Base-by-base conservation (phyloP, 2,329 filamentous ascomycete genomes). In the Aspergillus novoparasiticus region DNA sequence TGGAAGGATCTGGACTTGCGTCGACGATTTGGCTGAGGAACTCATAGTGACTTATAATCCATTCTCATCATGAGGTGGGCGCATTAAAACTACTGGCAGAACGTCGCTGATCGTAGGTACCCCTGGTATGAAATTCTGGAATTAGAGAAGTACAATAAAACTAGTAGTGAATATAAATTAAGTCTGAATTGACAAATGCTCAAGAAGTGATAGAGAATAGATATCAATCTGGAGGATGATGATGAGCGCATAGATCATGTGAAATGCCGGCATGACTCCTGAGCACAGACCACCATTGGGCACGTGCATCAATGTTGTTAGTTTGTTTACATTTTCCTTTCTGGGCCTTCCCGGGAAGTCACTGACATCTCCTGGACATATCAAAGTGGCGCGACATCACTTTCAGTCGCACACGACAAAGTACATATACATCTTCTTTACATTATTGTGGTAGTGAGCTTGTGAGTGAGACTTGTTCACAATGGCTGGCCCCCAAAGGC, bases 1-100 rank as follows among this genome's bases (percentile, higher is more conserved):
- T 21, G 90, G 90, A 74, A 87, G 82, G 39, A 92, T 86, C 74
- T 89, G 87, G 61, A 87, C 87, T 72, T 78, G 71, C 48, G 72
- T 61, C 62, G 73, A 64, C 61, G 73, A 53, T 69, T 66, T 76
- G 48, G 39, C 51, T 4, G 72, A 66, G 62, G 73, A 70, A 61
- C 74, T 74, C 78, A 81, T 81, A 60, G 59, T 73, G 68, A 58
- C 28, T 34, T 58, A 34, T 28, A 30, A 57, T 46, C 58, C 45
- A 64, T 68, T 57, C 61, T 64, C 58, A 68, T 67, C 19, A 60
- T 66, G 61, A 55, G 51, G 51, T 32, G 54, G 55, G 55, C 45
- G 36, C 36, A 23, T 16, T 39, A 41, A 28, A 30, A 45, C 19
- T 30, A 43, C 46, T 32, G 26, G 36, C 28, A 41, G 28, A 46